Evolutionary conservation across 164 flowering plant species (phyloP), one percentile per base, ranked within the genome.

Genomic region (Stephania japonica): DNA sequence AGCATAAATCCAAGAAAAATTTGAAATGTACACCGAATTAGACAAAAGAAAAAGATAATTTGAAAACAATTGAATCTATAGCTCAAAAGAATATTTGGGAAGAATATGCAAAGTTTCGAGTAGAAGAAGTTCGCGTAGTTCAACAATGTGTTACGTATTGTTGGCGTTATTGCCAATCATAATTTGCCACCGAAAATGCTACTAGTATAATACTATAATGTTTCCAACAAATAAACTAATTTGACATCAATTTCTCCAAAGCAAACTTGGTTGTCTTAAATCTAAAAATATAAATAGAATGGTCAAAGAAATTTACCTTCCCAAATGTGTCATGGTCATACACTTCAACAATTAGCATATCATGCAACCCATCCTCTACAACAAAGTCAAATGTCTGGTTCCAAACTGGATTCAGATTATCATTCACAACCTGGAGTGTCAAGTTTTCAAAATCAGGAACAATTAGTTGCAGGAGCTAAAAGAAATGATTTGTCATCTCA

Each of bases 301-400:
- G 14, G 65, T 56, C 21, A 63, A 70, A 71, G 24, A 75, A 25
- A 23, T 18, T 65, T 85, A 96, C 99, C 98, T 96, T 96, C 71
- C 98, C 97, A 80, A 96, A 93, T 23, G 99, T 96, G 80, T 96
- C 99, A 71, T 96, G 99, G 78, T 96, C 99, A 82, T 83, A 96
- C 61, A 96, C 82, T 86, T 93, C 99, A 43, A 87, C 50, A 68
- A 88, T 84, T 42, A 96, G 88, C 97, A 96, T 91, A 74, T 96
- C 99, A 77, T 91, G 99, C 42, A 93, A 76, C 42, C 95, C 99
- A 82, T 96, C 98, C 84, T 96, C 99, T 65, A 96, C 97, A 49
- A 96, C 97, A 78, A 96, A 93, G 81, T 96, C 99, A 86, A 96
- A 96, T 6, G 99, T 91, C 81, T 96, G 99, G 80, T 96, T 91